Evolutionary conservation across 1,284 basidiomycete species (phyloP).

Genomic region (Melampsora americana): DNA sequence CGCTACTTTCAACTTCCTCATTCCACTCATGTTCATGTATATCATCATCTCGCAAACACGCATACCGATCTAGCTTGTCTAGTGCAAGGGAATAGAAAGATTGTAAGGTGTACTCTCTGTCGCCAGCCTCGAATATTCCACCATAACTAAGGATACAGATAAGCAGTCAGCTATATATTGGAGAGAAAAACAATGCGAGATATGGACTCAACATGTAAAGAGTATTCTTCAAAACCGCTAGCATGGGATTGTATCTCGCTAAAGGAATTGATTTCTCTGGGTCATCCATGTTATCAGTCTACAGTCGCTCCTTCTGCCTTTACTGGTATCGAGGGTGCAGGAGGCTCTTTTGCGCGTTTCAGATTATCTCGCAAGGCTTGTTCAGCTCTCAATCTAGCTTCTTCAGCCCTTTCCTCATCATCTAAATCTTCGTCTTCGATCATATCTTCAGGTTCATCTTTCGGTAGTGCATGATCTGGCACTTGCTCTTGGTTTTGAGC

Average conservation of each 20-base stretch:
- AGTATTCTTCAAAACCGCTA: slow-evolving; percentile 78
- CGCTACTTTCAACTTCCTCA: slow-evolving; percentile 56
- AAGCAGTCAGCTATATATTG: neutral
- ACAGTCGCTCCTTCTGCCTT: slow-evolving; percentile 16
- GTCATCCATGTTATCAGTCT: slow-evolving; percentile 62
- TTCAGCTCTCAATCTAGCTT: slow-evolving; percentile 36
- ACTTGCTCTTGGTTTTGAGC: slow-evolving; percentile 41
- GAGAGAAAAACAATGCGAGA: neutral
- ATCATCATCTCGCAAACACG: slow-evolving; percentile 67
- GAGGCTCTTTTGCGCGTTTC: neutral
- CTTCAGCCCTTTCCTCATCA: slow-evolving; percentile 42
- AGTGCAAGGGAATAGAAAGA: slow-evolving; percentile 74
- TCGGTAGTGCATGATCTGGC: slow-evolving; percentile 45
- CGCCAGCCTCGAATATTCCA: slow-evolving; percentile 75
- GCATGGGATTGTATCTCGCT: slow-evolving; percentile 85
- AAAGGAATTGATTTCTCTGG: slow-evolving; percentile 68
- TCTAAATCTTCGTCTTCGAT: slow-evolving; percentile 44
- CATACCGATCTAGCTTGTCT: slow-evolving; percentile 74
- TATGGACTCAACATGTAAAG: slow-evolving; percentile 66
- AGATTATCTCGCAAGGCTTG: slow-evolving; percentile 21
- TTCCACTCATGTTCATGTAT: slow-evolving; percentile 58
- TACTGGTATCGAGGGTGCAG: neutral
- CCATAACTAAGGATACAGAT: slow-evolving; percentile 56
- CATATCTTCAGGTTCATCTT: slow-evolving; percentile 30
- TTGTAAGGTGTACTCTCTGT: slow-evolving; percentile 77